Evolutionary conservation across 108 stramenopile species (phyloP).

Genomic region (Skeletonema marinoi): DNA sequence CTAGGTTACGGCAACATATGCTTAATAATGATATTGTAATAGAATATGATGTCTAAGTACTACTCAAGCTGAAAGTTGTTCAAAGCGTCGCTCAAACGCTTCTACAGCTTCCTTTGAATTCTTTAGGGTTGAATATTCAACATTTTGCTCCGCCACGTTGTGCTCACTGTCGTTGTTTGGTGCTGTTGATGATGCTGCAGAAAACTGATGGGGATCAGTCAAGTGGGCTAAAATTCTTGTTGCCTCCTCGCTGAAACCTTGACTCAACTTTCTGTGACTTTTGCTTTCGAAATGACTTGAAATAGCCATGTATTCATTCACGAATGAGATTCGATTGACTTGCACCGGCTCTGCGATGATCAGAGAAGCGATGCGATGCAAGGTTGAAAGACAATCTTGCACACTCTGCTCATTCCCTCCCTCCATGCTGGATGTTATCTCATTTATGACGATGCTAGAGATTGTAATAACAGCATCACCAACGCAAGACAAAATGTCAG

Average conservation of each 20-base stretch:
- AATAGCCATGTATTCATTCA: constrained; percentile 13
- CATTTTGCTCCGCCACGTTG: background rate
- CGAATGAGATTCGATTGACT: constrained; percentile 11
- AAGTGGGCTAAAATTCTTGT: constrained; percentile 23
- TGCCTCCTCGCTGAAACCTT: constrained; percentile 21
- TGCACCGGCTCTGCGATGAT: constrained; percentile 12
- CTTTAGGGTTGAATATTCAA: background rate
- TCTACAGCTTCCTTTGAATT: background rate
- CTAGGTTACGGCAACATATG: background rate
- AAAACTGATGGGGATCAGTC: constrained; percentile 22
- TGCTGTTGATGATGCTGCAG: background rate
- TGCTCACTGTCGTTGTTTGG: background rate
- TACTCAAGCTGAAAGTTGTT: background rate
- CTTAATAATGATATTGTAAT: background rate
- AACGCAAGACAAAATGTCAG: constrained; percentile 27
- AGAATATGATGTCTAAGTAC: background rate
- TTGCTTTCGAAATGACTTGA: constrained; percentile 2
- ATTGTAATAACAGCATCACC: constrained; percentile 20
- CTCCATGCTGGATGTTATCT: constrained; percentile 8
- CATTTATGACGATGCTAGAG: constrained; percentile 12
- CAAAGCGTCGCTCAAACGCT: background rate
- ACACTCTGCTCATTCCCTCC: constrained; percentile 17
- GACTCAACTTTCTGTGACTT: constrained; percentile 4
- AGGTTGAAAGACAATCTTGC: constrained; percentile 20
- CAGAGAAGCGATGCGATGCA: constrained; percentile 24